These are phyloP conservation scores for Magnusiomyces fungicola DNA, from an alignment of 1,139 yeast species.

Conservation along the genomic window DNA sequence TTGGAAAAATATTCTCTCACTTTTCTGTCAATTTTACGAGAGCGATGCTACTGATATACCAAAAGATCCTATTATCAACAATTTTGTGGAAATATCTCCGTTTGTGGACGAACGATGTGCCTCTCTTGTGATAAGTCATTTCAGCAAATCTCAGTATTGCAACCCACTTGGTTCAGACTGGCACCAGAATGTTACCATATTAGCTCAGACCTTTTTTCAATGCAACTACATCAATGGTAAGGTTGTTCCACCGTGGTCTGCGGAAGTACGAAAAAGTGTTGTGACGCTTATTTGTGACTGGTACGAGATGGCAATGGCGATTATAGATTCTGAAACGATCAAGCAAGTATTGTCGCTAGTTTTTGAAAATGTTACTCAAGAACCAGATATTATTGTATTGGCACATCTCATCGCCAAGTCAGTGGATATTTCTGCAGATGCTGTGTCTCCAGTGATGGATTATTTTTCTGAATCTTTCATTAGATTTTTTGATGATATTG, in stretches of 20 bases:
- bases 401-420: constrained; percentile 30
- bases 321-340: constrained; percentile 18
- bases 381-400: constrained; percentile 35
- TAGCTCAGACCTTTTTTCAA: constrained; percentile 44
- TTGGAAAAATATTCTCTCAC: constrained; percentile 10
- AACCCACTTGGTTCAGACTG: constrained; percentile 48
- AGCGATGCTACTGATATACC: constrained; percentile 37
- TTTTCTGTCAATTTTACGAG: constrained; percentile 18
- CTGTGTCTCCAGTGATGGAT: not conserved
- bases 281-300: constrained; percentile 42
- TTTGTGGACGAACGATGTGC: constrained; percentile 36
- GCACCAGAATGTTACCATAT: constrained; percentile 41
- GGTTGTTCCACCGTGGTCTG: constrained; percentile 20
- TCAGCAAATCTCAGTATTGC: constrained; percentile 46
- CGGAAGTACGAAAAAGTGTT: constrained; percentile 37
- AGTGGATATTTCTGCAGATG: constrained; percentile 14
- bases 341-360: constrained; percentile 18
- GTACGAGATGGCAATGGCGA: constrained; percentile 24
- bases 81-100: constrained; percentile 38
- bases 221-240: not conserved
- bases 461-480: constrained; percentile 13
- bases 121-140: constrained; percentile 41
- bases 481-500: not conserved
- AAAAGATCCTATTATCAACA: constrained; percentile 38
- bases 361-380: constrained; percentile 18